phyloP scores from a whole-genome alignment of 257 asterid species.

The Vinca minor region DNA sequence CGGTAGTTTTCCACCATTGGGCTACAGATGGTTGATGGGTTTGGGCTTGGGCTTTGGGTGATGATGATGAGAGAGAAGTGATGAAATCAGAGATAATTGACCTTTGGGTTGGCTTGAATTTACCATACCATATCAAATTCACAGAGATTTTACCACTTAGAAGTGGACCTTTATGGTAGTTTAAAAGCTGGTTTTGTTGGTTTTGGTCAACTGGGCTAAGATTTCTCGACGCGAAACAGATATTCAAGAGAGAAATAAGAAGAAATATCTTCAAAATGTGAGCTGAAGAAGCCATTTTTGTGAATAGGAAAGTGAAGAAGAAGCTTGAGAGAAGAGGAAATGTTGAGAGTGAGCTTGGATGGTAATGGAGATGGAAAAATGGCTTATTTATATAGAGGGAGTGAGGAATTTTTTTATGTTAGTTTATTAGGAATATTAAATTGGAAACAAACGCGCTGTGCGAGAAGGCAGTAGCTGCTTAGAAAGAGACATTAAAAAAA shows the following conservation, averaged over 20 bases:
- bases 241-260: constrained; percentile 20
- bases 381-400: constrained; percentile 15
- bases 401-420: neutral
- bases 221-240: constrained; percentile 28
- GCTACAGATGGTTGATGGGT: constrained; percentile 52
- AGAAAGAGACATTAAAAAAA: constrained; percentile 14
- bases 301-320: neutral
- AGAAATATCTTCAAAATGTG: constrained; percentile 17
- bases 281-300: constrained; percentile 26
- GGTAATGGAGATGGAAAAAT: constrained; percentile 2
- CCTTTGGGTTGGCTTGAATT: constrained; percentile 55
- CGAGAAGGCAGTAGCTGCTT: constrained; percentile 4
- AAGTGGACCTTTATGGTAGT: constrained; percentile 62
- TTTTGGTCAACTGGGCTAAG: constrained; percentile 17
- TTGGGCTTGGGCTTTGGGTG: constrained; percentile 18
- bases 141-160: constrained; percentile 52
- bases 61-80: constrained; percentile 33
- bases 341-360: constrained; percentile 3
- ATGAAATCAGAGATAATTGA: constrained; percentile 61
- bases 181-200: constrained; percentile 27
- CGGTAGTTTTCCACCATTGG: constrained; percentile 61
- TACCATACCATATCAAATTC: constrained; percentile 62
- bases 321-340: neutral
- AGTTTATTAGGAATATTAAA: neutral
- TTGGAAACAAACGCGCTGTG: constrained; percentile 1